phyloP scores from a whole-genome alignment of 2,329 filamentous ascomycete genomes.

The Tolypocladium nubicola region DNA sequence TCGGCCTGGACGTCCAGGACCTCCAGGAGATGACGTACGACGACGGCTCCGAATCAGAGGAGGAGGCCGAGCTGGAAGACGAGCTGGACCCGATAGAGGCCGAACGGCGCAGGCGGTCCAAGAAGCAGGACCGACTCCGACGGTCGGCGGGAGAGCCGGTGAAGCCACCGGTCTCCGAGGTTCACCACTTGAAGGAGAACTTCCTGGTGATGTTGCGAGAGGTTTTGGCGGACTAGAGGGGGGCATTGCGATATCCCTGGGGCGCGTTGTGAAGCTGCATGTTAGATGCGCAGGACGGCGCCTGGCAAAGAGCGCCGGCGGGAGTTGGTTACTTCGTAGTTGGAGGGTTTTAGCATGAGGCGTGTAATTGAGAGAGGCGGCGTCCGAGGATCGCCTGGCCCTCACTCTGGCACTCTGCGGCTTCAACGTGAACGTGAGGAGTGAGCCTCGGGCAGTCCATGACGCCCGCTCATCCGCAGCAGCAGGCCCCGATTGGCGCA shows the following conservation, averaged over 20 bases:
- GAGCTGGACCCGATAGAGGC: slow-evolving; percentile 79
- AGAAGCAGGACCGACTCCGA: slow-evolving; percentile 69
- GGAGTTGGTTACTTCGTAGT: background rate
- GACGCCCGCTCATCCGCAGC: background rate
- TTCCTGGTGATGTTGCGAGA: slow-evolving; percentile 75
- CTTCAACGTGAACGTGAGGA: background rate
- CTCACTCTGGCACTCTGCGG: background rate
- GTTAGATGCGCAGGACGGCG: background rate
- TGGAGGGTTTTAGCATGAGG: too few species aligned
- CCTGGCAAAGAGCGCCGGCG: too few species aligned
- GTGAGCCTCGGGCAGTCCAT: background rate
- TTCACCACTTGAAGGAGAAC: slow-evolving; percentile 67
- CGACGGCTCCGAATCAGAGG: slow-evolving; percentile 54
- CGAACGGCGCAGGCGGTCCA: slow-evolving; percentile 67
- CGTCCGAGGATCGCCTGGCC: background rate
- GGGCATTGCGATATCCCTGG: background rate
- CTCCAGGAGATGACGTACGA: slow-evolving; percentile 78
- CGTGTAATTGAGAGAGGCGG: too few species aligned
- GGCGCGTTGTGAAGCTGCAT: background rate
- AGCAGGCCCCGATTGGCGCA: background rate
- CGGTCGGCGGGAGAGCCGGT: slow-evolving; percentile 72
- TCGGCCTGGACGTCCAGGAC: slow-evolving; percentile 80
- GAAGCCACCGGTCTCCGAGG: slow-evolving; percentile 70
- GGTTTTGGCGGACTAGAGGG: slow-evolving; percentile 60
- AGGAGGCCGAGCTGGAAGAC: slow-evolving; percentile 65